Percentiles rank a stretch among this genome's conserved stretches.
phyloP scores from a whole-genome alignment of 2,329 filamentous ascomycete species.

The Fusarium drepaniforme region DNA sequence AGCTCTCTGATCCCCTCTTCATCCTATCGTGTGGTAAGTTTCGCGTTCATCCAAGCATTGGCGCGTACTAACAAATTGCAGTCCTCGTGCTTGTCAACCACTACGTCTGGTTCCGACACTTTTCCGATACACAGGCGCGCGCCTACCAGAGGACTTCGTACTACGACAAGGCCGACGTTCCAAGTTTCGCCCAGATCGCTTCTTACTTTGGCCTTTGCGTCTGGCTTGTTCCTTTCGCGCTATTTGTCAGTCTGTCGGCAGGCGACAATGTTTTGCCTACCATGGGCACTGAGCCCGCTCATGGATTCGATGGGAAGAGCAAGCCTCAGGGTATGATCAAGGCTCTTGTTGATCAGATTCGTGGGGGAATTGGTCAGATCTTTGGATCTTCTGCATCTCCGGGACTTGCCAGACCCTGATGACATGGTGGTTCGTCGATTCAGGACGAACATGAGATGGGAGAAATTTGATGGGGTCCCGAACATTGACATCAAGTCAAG shows the following conservation, averaged over 20 bases:
- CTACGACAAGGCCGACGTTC: conserved; percentile 74
- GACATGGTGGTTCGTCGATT: not conserved
- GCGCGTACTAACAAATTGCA: conserved; percentile 49
- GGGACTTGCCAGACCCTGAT: conserved; percentile 42
- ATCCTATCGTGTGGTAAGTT: conserved; percentile 81
- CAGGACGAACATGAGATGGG: not conserved
- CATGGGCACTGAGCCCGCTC: conserved; percentile 77
- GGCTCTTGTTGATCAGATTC: conserved; percentile 70
- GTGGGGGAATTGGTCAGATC: conserved; percentile 64
- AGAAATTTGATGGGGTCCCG: not conserved
- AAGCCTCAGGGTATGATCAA: conserved; percentile 76
- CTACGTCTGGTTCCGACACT: conserved; percentile 96
- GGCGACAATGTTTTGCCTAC: conserved; percentile 95
- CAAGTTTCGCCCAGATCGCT: conserved; percentile 92
- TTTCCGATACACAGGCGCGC: conserved; percentile 73
- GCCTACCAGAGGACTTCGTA: conserved; percentile 71
- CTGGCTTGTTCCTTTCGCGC: conserved; percentile 94
- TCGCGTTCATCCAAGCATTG: rapidly evolving
- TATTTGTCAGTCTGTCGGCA: conserved; percentile 94
- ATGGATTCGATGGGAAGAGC: conserved; percentile 59
- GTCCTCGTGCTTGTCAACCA: conserved; percentile 90
- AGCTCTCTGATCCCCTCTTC: conserved; percentile 89
- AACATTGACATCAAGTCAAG: not conserved
- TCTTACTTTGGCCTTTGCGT: conserved; percentile 97
- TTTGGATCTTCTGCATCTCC: conserved; percentile 44